Base-by-base conservation (phyloP, 192 early-diverging fungal species). In the Lobosporangium transversale region DNA sequence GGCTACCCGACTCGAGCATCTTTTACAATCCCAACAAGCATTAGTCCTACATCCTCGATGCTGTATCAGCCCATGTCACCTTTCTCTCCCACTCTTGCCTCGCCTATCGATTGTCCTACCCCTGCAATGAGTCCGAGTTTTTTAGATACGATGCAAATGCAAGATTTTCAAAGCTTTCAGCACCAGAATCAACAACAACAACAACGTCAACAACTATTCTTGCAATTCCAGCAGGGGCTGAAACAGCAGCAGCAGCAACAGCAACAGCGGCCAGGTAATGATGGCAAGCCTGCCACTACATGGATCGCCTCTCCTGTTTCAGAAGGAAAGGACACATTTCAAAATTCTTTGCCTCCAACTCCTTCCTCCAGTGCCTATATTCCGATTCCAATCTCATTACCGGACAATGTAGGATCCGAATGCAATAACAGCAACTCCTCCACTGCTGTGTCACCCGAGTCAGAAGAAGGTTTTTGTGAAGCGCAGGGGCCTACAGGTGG, bases 361-460 rank as follows among this genome's bases (percentile, higher is more conserved):
- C 63, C 63, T 21, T 53, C 63, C 0, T 55, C 64, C 9, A 62
- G 59, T 27, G 58, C 73, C 0, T 76, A 62, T 20, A 62, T 76
- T 4, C 73, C 49, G 2, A 67, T 71, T 24, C 69, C 69, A n/a
- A 35, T 45, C 26, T 62, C 69, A 5, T 27, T 56, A 6, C 53
- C 68, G 1, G 60, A 71, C n/a, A 47, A 36, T 27, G 43, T 40
- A 14, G 69, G 24, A 18, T 33, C 32, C 8, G 68, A 62, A 2
- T 51, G 31, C 32, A 33, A 52, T 26, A 20, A 24, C 23, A 37
- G 31, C 33, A 12, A 31, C 18, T 31, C 35, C 37, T 50, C 31
- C 32, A 61, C 45, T 23, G 61, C 49, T 23, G 24, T 30, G 23
- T 44, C 36, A 7, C 0, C 54, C 1, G 15, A 7, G 11, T 1